Conservation (phyloP, 2,329 filamentous ascomycete species). For the Acephala macrosclerotiorum region DNA sequence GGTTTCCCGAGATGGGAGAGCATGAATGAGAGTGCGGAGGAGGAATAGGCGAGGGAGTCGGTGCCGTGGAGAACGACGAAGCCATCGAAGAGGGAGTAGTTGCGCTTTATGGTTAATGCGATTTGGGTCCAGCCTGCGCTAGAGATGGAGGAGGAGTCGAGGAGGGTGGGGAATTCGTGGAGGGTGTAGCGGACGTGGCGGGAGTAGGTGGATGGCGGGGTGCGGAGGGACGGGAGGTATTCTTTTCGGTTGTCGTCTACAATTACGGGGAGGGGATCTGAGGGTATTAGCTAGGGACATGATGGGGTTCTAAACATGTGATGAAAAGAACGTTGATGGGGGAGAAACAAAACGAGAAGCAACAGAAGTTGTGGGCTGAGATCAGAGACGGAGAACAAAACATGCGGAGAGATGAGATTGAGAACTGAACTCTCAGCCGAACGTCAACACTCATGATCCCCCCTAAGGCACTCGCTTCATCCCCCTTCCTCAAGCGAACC, state of each 20-base stretch:
- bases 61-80: constrained; percentile 78
- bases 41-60: constrained; percentile 73
- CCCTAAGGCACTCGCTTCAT: background rate
- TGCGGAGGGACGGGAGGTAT: constrained; percentile 52
- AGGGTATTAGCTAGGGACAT: constrained; percentile 11
- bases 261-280: constrained; percentile 44
- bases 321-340: background rate
- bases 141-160: constrained; percentile 77
- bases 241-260: constrained; percentile 34
- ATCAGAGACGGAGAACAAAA: background rate
- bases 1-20: constrained; percentile 75
- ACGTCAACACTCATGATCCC: background rate
- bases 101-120: constrained; percentile 62
- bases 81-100: constrained; percentile 74
- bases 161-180: constrained; percentile 71
- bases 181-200: constrained; percentile 72
- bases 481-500: background rate
- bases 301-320: background rate
- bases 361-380: background rate
- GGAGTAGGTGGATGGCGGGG: constrained; percentile 69
- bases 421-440: background rate
- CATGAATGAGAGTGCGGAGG: constrained; percentile 77
- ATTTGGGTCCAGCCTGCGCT: constrained; percentile 76
- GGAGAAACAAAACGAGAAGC: background rate
- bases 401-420: background rate